Evolutionary conservation across 139 green algal species (phyloP), one percentile per base, ranked within the genome.

Genomic region (Auxenochlorella pyrenoidosa): DNA sequence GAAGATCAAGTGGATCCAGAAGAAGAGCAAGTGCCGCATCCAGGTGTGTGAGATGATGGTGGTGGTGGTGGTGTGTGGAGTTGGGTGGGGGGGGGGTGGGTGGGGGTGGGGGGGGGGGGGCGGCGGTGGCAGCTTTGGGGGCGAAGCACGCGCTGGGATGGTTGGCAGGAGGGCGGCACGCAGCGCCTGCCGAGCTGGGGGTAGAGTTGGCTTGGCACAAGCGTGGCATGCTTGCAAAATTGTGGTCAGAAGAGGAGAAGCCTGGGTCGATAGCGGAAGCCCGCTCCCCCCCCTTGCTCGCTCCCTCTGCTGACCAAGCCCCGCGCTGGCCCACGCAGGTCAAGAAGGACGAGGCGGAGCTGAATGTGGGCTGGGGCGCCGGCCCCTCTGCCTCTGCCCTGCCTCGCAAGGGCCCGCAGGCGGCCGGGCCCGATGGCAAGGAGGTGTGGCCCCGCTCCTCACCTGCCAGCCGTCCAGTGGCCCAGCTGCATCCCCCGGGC

Each of bases 1-100:
- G 75, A 96, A 93, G 65, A 98, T 98, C 89, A 94, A 95, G 75
- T 88, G 92, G 54, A 98, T 98, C 73, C 93, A 98, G 88, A 87
- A 89, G 30, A 96, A 95, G 89, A 92, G 87, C 82, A 98, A 98
- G 90, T 95, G 90, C 66, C 83, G 93, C 21, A 83, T 98, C 32
- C 96, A 97, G 54, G 60, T 88, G 79, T 34, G 78, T 13, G 26
- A 28, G 10, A 68, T 68, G 60, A 16, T 4, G 60, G 22, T 26
- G 21, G 24, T 16, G 26, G 60, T 41, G 68, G 18, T 3, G 8
- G 32, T 30, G 68, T 41, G 68, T 13, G 47, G 47, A 12, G 12
- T 6, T 6, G 8, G 47, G 47, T 58, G 6, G 12, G 47, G 12
- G 47, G 12, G 47, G 12, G 54, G 54, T 4, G 22, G 54, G 54